Conservation (phyloP, 257 asterid species). For the Lithospermum erythrorhizon region DNA sequence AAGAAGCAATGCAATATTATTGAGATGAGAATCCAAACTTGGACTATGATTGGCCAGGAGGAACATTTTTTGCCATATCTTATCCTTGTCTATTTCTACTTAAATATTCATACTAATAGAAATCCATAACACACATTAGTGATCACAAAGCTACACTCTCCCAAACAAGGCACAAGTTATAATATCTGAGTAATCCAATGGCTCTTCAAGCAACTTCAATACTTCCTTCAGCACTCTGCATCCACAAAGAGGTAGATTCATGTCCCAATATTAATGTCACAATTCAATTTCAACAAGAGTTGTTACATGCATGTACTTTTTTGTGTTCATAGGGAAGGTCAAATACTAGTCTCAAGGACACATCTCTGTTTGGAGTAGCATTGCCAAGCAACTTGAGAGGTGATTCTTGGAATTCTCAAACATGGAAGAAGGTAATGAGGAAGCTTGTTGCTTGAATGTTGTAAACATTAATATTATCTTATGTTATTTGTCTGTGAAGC, state of each 20-base stretch:
- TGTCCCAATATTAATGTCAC: background rate
- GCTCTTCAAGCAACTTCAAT: conserved; percentile 55
- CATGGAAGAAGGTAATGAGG: conserved; percentile 30
- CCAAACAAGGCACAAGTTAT: background rate
- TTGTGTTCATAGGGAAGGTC: conserved; percentile 33
- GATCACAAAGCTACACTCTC: background rate
- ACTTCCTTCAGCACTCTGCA: conserved; percentile 35
- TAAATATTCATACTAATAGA: background rate
- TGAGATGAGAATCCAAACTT: conserved; percentile 37
- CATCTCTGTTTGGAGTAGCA: conserved; percentile 48
- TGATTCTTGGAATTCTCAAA: conserved; percentile 23
- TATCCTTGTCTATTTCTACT: conserved; percentile 23
- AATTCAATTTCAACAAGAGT: background rate
- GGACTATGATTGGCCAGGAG: conserved; percentile 34
- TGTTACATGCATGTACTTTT: background rate
- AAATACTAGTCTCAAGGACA: conserved; percentile 33
- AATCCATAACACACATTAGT: background rate
- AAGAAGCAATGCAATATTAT: background rate
- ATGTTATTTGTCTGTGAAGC: too few species aligned
- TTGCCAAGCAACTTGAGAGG: conserved; percentile 30
- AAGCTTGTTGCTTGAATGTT: background rate
- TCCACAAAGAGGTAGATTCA: conserved; percentile 44
- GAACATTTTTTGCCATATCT: conserved; percentile 26
- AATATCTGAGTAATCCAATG: conserved; percentile 23
- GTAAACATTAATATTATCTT: too few species aligned